Conservation (phyloP, 2,329 filamentous ascomycete species). For the Immersiporthe knoxdaviesiana region DNA sequence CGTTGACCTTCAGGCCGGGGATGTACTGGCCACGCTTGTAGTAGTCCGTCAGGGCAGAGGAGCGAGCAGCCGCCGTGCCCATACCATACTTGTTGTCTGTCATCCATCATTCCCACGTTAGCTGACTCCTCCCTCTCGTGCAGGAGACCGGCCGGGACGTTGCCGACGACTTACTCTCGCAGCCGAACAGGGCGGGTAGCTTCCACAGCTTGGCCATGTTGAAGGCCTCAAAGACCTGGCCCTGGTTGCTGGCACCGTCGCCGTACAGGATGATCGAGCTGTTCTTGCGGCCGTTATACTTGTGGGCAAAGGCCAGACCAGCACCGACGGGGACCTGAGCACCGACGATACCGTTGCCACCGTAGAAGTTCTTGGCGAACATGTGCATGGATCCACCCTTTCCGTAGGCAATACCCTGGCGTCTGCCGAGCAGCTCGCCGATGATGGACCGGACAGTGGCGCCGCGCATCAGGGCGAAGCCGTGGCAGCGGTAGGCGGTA, state of each 20-base stretch:
- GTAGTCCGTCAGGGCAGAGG: conserved; percentile 96
- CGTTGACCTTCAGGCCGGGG: conserved; percentile 98
- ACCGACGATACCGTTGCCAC: conserved; percentile 98
- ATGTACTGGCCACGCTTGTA: conserved; percentile 99
- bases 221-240: conserved; percentile 99
- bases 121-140: neutral
- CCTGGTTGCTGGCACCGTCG: conserved; percentile 98
- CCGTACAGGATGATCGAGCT: conserved; percentile 90
- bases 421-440: conserved; percentile 90
- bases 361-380: conserved; percentile 98
- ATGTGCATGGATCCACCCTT: conserved; percentile 99
- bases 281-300: conserved; percentile 87
- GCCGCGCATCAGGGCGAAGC: conserved; percentile 96
- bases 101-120: conserved; percentile 34
- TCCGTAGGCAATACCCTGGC: conserved; percentile 96
- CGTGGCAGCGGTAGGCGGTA: conserved; percentile 98
- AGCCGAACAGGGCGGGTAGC: conserved; percentile 91
- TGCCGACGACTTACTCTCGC: conserved; percentile 76
- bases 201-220: conserved; percentile 99
- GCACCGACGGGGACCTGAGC: conserved; percentile 97
- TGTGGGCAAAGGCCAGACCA: conserved; percentile 93
- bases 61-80: conserved; percentile 94
- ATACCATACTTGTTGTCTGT: conserved; percentile 99
- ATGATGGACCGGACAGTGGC: conserved; percentile 90
- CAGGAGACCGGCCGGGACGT: neutral